A percentile compares a stretch with the other conserved stretches of the same genome.
Conservation (phyloP, 441 rosid genomes). For the Pelargonium fulgidum region DNA sequence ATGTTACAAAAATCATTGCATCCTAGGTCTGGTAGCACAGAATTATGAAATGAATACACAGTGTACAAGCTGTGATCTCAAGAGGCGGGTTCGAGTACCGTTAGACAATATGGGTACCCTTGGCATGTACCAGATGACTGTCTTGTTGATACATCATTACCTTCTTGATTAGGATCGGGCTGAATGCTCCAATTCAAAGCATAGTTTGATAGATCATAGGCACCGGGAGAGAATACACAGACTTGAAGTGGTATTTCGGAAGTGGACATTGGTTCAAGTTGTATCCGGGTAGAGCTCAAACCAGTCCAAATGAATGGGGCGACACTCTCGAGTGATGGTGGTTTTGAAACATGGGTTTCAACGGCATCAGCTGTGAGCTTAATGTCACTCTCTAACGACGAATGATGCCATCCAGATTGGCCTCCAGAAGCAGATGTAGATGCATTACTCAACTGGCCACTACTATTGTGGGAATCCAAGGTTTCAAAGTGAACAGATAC, state of each 20-base stretch:
- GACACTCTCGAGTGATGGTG: conserved; percentile 43
- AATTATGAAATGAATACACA: conserved; percentile 2
- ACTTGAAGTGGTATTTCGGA: conserved; percentile 58
- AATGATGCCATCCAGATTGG: conserved; percentile 66
- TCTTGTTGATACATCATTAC: conserved; percentile 18
- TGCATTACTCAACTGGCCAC: conserved; percentile 27
- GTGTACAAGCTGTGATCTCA: conserved; percentile 25
- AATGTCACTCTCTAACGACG: conserved; percentile 41
- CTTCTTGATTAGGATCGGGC: conserved; percentile 24
- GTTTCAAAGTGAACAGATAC: conserved; percentile 48
- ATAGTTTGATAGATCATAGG: conserved; percentile 69
- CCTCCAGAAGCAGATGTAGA: conserved; percentile 31
- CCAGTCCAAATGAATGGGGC: conserved; percentile 81
- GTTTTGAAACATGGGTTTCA: conserved; percentile 27
- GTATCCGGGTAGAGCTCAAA: conserved; percentile 53
- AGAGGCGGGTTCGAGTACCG: conserved; percentile 56
- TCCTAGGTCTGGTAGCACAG: conserved; percentile 5
- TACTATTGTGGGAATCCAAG: conserved; percentile 30
- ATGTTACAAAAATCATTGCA: conserved; percentile 27
- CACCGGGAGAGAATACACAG: conserved; percentile 71
- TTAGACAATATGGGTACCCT: conserved; percentile 67
- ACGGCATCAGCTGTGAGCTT: conserved; percentile 43
- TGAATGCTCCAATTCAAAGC: conserved; percentile 59
- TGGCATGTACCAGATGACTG: conserved; percentile 50
- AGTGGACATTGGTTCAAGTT: conserved; percentile 51